Evolutionary conservation across 495 filamentous ascomycete species (phyloP), one percentile per base, ranked within the genome.

Genomic region (Apodospora peruviana): DNA sequence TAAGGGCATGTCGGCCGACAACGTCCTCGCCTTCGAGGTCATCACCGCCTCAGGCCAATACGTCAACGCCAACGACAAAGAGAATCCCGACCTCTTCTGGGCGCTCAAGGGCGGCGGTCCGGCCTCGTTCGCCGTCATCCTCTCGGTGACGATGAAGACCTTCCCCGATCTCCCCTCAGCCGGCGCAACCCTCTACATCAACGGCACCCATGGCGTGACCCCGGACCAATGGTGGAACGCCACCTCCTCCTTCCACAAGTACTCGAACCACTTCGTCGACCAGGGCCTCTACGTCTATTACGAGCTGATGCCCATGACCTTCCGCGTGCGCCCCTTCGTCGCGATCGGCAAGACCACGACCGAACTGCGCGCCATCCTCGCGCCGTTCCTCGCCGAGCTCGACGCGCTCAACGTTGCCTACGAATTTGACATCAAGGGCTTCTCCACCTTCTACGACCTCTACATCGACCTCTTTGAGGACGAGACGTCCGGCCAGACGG

Each of bases 1-100:
- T 2, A 80, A 79, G 49, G 85, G 85, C 0, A 58, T 87, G 0
- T 81, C 67, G 1, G 78, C 77, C 14, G 76, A 79, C 48, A 76
- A 79, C n/a, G 70, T 76, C 4, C 64, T 77, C 20, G 68, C 72
- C 42, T 74, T 72, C 16, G 73, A 73, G 29, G 78, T 82, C 10
- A 73, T 85, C 7, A 71, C 77, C 0, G 69, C 79, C 21, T 65
- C 74, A 7, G 82, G 82, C 10, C 47, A 54, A 1, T 71, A 70
- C 36, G 69, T 78, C 14, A 78, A 69, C 0, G 78, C 75, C 1
- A 73, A 72, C 37, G 60, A 68, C 20, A 48, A 59, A 17, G 60
- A 63, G n/a, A 69, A 84, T 43, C 38, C 70, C 0, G 83, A 85
- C 37, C 70, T 85, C 8, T 86, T 83, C 53, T 70, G 68, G 60